Evolutionary conservation across 495 filamentous ascomycete genomes (phyloP), one percentile per base, ranked within the genome.

Genomic region (Xylaria scruposa): DNA sequence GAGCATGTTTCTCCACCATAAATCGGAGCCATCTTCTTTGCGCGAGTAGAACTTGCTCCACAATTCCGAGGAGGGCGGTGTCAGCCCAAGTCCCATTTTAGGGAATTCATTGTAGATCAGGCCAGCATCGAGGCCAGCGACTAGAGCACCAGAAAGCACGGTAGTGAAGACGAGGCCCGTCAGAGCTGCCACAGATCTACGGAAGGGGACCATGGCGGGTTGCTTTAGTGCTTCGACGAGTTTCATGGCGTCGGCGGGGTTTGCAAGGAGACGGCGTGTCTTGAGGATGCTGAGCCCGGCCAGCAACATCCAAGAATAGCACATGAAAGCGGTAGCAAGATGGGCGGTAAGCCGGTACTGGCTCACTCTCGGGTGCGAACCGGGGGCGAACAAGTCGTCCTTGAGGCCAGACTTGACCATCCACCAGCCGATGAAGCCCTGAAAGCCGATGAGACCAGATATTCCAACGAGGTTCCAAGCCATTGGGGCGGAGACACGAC

Each of bases 51-150:
- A 95, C 53, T 88, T 83, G 75, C 92, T 89, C 76, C 93, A 93
- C 10, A 99, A 89, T 79, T 99, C 96, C 0, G 87, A 83, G 70
- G 84, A 89, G 1, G 96, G 97, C 12, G 96, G 96, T 3, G 91
- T 85, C 40, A 94, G 85, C 1, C 93, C 93, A 1, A 86, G 82
- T 38, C 97, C 96, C 96, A 99, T 99, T 77, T 88, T 93, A 1
- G 97, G 97, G 78, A 98, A 98, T 76, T 98, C 94, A 78, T 98
- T 98, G 84, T 99, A 99, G 78, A 99, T 97, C 19, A 99, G 84
- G 15, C 96, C 96, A 17, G 96, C 96, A 77, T 99, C 96, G 29
- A 99, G 89, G 38, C 96, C 96, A 2, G 96, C 96, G 36, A 99
- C 96, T 8, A 99, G 86, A 15, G 90, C 96, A 59, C 96, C 96